Conservation (phyloP, 495 filamentous ascomycete species). For the Penicillium ucsense region DNA sequence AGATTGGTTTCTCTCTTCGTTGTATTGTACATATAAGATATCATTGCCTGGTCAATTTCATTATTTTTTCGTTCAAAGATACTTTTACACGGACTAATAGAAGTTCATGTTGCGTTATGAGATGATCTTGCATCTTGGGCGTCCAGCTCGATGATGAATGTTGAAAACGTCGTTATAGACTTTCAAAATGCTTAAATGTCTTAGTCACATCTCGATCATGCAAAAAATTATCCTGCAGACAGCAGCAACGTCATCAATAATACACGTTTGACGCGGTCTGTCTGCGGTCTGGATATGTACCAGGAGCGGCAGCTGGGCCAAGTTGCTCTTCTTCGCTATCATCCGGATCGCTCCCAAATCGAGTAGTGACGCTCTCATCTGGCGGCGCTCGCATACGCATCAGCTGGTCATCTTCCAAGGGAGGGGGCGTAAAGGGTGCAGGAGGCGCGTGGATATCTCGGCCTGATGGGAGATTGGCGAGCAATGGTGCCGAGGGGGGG, state of each 20-base stretch:
- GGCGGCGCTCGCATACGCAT: conserved; percentile 37
- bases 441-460: conserved; percentile 67
- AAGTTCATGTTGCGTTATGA: too few species aligned
- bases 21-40: conserved; percentile 21
- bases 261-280: conserved; percentile 30
- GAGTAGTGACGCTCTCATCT: conserved; percentile 21
- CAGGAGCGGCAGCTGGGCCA: conserved; percentile 20
- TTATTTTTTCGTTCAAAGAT: conserved; percentile 2
- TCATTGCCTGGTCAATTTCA: conserved; percentile 18
- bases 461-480: conserved; percentile 74
- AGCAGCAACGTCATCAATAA: conserved; percentile 27
- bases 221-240: too few species aligned
- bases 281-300: conserved; percentile 31
- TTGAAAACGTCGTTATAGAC: background rate
- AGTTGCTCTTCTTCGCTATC: conserved; percentile 39
- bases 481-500: conserved; percentile 55
- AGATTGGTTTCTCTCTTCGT: conserved; percentile 4
- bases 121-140: too few species aligned
- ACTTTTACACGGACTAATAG: background rate
- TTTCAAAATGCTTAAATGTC: too few species aligned
- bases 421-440: conserved; percentile 47
- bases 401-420: conserved; percentile 47
- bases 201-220: too few species aligned
- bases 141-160: too few species aligned
- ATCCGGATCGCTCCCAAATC: conserved; percentile 26